These are phyloP conservation scores for Calocybe cyanea DNA, from an alignment of 768 basidiomycete species.

Conservation along the genomic window DNA sequence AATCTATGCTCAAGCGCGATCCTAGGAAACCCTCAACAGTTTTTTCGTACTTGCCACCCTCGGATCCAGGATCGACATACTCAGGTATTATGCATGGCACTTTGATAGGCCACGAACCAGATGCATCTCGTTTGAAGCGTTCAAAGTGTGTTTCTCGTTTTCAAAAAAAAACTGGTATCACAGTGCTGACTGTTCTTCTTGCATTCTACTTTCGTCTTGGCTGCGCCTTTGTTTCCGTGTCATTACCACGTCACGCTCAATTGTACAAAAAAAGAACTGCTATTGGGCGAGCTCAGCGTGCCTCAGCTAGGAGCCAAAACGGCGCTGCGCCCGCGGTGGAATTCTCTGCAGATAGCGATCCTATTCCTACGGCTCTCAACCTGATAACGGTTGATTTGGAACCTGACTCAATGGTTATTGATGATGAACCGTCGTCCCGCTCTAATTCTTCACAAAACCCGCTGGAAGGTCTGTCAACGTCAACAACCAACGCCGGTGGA, in stretches of 20 bases:
- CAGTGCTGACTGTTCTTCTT: slow-evolving; percentile 18
- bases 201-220: slow-evolving; percentile 11
- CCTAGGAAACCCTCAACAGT: slow-evolving; percentile 68
- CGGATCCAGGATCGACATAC: slow-evolving; percentile 88
- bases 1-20: slow-evolving; percentile 72
- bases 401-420: slow-evolving; percentile 45
- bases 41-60: slow-evolving; percentile 77
- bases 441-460: slow-evolving; percentile 53
- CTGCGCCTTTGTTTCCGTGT: slow-evolving; percentile 20
- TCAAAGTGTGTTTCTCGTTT: slow-evolving; percentile 51
- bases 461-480: slow-evolving; percentile 25
- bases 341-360: slow-evolving; percentile 32
- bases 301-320: slow-evolving; percentile 64
- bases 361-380: slow-evolving; percentile 32
- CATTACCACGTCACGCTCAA: slow-evolving; percentile 15
- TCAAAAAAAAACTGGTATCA: slow-evolving; percentile 7
- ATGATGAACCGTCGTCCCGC: slow-evolving; percentile 62
- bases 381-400: slow-evolving; percentile 49
- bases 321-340: slow-evolving; percentile 35
- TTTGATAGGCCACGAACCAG: slow-evolving; percentile 59
- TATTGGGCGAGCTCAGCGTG: slow-evolving; percentile 69
- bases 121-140: slow-evolving; percentile 69
- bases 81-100: slow-evolving; percentile 69
- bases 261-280: slow-evolving; percentile 38
- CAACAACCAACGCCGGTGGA: slow-evolving; percentile 20